A percentile compares a stretch with the other conserved stretches of the same genome.
These are phyloP conservation scores for Aschersonia sp. DNA, from an alignment of 2,329 filamentous ascomycete genomes.

Conservation along the genomic window DNA sequence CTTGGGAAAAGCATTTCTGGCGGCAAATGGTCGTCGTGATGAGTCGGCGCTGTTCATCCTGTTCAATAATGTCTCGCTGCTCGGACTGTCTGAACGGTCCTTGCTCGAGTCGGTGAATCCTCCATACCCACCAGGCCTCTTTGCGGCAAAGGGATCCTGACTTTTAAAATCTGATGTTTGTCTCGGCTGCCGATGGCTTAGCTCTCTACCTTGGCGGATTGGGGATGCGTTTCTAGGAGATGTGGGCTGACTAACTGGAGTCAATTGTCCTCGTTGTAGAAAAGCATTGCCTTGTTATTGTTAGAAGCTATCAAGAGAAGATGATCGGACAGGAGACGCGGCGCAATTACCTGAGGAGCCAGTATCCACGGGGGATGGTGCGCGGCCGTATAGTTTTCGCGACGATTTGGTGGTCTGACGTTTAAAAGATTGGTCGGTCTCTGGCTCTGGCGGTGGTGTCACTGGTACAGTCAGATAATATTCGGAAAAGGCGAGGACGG, in stretches of 20 bases:
- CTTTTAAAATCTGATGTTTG: slow-evolving; percentile 28
- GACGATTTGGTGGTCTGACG: slow-evolving; percentile 11
- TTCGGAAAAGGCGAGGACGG: background rate
- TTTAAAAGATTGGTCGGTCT: slow-evolving; percentile 14
- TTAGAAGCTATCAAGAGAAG: background rate
- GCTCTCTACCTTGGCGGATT: slow-evolving; percentile 34
- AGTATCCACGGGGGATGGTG: slow-evolving; percentile 35
- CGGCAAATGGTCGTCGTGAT: slow-evolving; percentile 18
- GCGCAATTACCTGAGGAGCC: slow-evolving; percentile 33
- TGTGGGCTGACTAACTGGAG: slow-evolving; percentile 46
- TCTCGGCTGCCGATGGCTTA: slow-evolving; percentile 23
- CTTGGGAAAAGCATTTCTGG: slow-evolving; percentile 19
- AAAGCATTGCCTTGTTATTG: slow-evolving; percentile 15
- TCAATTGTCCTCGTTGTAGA: slow-evolving; percentile 41
- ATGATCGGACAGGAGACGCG: too few species aligned
- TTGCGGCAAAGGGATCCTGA: background rate
- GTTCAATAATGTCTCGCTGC: slow-evolving; percentile 31
- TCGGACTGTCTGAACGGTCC: slow-evolving; percentile 3
- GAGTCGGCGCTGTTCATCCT: slow-evolving; percentile 51
- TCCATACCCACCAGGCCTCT: slow-evolving; percentile 33
- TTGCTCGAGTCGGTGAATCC: slow-evolving; percentile 18
- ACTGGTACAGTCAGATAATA: slow-evolving; percentile 10
- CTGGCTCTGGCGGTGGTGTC: slow-evolving; percentile 23
- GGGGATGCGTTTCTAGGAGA: slow-evolving; percentile 51
- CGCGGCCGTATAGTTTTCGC: slow-evolving; percentile 22